phyloP scores from a whole-genome alignment of 139 green algal genomes.

The Chlorella ohadii region DNA sequence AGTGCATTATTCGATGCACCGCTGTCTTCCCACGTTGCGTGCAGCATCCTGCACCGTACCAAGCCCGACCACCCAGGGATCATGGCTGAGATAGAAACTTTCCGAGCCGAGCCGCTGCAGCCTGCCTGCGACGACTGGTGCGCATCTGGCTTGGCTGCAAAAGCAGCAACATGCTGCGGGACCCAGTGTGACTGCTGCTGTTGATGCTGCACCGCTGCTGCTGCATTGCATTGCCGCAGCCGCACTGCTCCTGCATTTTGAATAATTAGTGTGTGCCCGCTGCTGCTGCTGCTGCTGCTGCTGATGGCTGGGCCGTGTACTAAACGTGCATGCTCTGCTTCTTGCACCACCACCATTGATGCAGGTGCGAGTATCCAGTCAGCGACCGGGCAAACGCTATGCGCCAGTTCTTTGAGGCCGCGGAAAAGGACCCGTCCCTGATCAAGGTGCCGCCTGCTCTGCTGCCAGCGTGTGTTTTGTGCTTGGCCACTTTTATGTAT shows the following conservation, averaged over 20 bases:
- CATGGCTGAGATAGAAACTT: constrained; percentile 67
- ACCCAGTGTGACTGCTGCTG: no score
- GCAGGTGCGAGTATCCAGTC: constrained; percentile 81
- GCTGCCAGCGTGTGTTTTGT: neutral
- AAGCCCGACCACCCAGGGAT: constrained; percentile 44
- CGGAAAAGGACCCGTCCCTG: constrained; percentile 49
- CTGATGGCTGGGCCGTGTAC: no score
- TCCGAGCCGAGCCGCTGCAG: constrained; percentile 62
- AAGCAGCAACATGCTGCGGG: neutral
- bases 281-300: neutral
- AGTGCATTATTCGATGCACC: no score
- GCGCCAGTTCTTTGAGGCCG: constrained; percentile 70
- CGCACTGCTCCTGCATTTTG: no score
- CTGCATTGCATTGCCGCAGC: no score
- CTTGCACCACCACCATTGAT: neutral
- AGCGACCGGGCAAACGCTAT: constrained; percentile 82
- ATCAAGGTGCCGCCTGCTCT: constrained; percentile 47
- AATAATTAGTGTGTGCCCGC: no score
- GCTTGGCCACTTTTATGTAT: neutral
- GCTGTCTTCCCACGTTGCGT: no score
- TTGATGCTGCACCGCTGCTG: neutral
- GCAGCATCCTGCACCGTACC: constrained; percentile 80
- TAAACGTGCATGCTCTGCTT: no score
- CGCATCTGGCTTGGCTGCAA: neutral
- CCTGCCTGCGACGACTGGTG: constrained; percentile 72